Percentiles rank a stretch among this genome's conserved stretches.
Conservation (phyloP, 2,329 filamentous ascomycete species). For the Colletotrichum paranaense region DNA sequence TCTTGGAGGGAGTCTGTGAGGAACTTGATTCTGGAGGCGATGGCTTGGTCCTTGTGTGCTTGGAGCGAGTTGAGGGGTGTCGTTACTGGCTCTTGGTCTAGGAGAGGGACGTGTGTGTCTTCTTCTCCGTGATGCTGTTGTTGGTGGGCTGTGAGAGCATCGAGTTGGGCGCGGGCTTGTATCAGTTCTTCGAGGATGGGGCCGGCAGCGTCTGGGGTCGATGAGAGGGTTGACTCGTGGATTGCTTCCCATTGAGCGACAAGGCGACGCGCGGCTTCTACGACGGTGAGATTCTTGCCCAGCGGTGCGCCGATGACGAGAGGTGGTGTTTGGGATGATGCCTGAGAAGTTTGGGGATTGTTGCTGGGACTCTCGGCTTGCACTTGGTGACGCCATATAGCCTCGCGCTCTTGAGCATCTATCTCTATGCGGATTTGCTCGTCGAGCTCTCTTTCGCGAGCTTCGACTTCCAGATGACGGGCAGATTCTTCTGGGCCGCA, state of each 20-base stretch:
- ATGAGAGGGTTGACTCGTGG: slow-evolving; percentile 40
- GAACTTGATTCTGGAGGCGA: slow-evolving; percentile 46
- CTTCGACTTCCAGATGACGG: background rate
- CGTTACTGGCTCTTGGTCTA: background rate
- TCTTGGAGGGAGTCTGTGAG: slow-evolving; percentile 46
- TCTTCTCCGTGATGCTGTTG: background rate
- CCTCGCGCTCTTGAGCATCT: slow-evolving; percentile 7
- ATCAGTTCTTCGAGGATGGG: slow-evolving; percentile 25
- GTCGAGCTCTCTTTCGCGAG: background rate
- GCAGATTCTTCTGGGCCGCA: background rate
- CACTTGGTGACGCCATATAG: background rate
- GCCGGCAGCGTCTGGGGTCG: slow-evolving; percentile 12
- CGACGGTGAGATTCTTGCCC: slow-evolving; percentile 48
- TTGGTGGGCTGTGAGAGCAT: background rate
- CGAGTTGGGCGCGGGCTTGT: slow-evolving; percentile 16
- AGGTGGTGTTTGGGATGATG: slow-evolving; percentile 34
- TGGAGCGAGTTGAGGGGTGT: slow-evolving; percentile 19
- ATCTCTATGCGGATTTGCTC: slow-evolving; percentile 10
- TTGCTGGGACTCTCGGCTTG: background rate
- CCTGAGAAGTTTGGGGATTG: background rate
- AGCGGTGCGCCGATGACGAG: slow-evolving; percentile 49
- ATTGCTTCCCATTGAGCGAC: slow-evolving; percentile 50
- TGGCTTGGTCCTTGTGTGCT: slow-evolving; percentile 33
- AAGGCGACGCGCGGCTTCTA: slow-evolving; percentile 50
- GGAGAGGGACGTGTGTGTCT: background rate